Evolutionary conservation across 2,329 filamentous ascomycete genomes (phyloP).

Genomic region (Apiospora kogelbergensis): DNA sequence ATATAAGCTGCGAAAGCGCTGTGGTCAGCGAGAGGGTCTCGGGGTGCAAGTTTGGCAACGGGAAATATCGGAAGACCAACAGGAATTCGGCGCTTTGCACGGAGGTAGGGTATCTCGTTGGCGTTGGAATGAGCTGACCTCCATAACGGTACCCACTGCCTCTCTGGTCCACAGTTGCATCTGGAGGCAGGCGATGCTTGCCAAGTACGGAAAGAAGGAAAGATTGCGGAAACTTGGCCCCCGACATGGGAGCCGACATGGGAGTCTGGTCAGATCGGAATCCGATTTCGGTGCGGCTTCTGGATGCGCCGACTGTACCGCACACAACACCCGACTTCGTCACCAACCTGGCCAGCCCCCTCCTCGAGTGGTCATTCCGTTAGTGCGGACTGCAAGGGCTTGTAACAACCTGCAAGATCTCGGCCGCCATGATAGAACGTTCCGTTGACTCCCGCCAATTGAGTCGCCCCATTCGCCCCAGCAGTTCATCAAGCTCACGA

Average conservation of each 20-base stretch:
- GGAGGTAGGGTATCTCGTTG: neutral
- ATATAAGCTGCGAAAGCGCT: conserved; percentile 3
- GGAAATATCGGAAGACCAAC: conserved; percentile 6
- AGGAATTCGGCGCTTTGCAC: conserved; percentile 6
- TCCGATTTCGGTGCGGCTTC: conserved; percentile 8
- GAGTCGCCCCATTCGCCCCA: neutral
- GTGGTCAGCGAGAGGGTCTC: neutral
- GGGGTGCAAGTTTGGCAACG: neutral
- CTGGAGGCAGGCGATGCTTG: neutral
- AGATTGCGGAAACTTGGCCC: neutral
- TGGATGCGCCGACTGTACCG: neutral
- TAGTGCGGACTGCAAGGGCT: neutral
- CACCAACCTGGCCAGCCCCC: too few species aligned
- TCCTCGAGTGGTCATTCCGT: neutral
- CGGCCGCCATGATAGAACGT: neutral
- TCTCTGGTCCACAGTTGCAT: neutral
- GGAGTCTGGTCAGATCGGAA: neutral
- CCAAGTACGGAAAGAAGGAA: conserved; percentile 6
- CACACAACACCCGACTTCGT: neutral
- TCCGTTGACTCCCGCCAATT: neutral
- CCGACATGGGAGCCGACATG: neutral
- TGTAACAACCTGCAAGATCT: neutral
- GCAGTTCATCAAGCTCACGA: conserved; percentile 3
- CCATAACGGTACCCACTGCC: neutral
- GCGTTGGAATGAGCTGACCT: neutral